Conservation (phyloP, 2,329 filamentous ascomycete genomes). For the Fusarium redolens region DNA sequence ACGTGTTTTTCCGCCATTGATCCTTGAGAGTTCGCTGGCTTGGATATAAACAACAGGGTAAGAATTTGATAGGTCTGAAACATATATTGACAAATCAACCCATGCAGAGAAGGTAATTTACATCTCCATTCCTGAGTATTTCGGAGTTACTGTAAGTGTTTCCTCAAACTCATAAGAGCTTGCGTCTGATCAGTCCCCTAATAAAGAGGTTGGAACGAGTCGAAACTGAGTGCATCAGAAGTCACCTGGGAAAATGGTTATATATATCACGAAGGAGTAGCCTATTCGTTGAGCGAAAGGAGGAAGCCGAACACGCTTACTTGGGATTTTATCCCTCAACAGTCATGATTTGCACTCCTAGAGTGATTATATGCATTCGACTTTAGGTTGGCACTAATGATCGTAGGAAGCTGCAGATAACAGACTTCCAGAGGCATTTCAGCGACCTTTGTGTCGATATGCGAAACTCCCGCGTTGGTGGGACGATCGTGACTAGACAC, state of each 20-base stretch:
- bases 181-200: neutral
- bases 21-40: neutral
- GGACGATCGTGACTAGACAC: neutral
- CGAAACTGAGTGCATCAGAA: neutral
- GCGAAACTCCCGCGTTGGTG: neutral
- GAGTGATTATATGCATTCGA: neutral
- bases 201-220: neutral
- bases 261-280: neutral
- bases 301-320: neutral
- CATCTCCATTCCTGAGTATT: neutral
- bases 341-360: neutral
- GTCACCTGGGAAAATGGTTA: neutral
- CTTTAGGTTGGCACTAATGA: too few species aligned
- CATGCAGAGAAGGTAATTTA: neutral
- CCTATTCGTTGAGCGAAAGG: neutral
- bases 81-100: rapidly evolving
- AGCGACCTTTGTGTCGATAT: neutral
- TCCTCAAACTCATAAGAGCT: neutral
- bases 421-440: neutral
- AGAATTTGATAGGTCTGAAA: neutral
- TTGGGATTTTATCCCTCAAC: too few species aligned
- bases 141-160: neutral
- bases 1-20: neutral
- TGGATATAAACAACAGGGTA: neutral
- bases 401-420: neutral